Base-by-base conservation (phyloP, 2,329 filamentous ascomycete genomes). In the Fonsecaea nubica region DNA sequence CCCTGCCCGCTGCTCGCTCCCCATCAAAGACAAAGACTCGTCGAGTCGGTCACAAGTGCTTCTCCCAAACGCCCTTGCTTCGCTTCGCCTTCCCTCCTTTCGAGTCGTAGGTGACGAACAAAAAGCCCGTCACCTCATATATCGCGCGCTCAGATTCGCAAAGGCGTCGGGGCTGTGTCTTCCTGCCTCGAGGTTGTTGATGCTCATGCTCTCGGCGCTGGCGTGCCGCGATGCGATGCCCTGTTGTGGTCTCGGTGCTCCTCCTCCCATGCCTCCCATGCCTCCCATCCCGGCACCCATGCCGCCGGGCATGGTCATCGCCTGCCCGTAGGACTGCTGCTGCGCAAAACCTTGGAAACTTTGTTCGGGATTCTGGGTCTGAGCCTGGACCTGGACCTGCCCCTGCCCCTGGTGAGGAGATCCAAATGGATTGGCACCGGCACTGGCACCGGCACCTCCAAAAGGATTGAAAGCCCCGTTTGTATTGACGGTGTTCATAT, bases 131-230 rank as follows among this genome's bases (percentile, higher is more conserved):
- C 61, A 69, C 57, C 66, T 67, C 72, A 78, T 75, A 72, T 80
- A 81, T 64, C 81, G 76, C 52, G 82, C 79, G 69, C 82, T 84
- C 70, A 84, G 70, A 73, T 77, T 82, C 30, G 81, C 81, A 76
- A 84, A 84, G 8, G 82, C 80, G 74, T 84, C 82, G 6, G 82
- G 82, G 69, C 81, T 83, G 69, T 84, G 81, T 38, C 82, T 76
- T 3, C 82, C 82, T 62, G 72, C 81, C 64, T 83, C 80, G 42
- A 81, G 72, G 13, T 78, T 79, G 58, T 77, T 81, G 62, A 84
- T 76, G 69, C 83, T 81, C 45, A 83, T 78, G 58, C 82, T 84
- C 56, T 80, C 82, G 66, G 82, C 79, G 72, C 81, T 84, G 73
- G 81, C 48, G 58, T 74, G 71, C 57, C 68, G 33, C 9, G 64